Conservation (phyloP, 805 yeast genomes). For the Yamadazyma endophytica region DNA sequence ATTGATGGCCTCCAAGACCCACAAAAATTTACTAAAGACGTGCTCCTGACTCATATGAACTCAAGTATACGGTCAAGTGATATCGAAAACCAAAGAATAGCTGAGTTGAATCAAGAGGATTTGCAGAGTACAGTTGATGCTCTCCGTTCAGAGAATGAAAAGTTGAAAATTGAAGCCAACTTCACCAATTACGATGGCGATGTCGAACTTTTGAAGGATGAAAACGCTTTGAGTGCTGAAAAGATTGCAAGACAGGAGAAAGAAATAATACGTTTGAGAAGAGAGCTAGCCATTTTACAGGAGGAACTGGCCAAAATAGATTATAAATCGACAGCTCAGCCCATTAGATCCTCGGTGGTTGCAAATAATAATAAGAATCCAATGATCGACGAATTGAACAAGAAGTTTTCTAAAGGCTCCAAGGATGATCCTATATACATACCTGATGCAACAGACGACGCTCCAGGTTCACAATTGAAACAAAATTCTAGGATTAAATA, state of each 20-base stretch:
- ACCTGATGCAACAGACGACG: no score
- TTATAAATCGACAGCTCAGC: conserved; percentile 11
- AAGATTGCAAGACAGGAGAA: conserved; percentile 21
- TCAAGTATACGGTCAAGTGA: conserved; percentile 7
- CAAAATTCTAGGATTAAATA: no score
- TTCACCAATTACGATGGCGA: conserved; percentile 18
- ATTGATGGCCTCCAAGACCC: no score
- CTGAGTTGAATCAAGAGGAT: conserved; percentile 25
- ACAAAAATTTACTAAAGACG: no score
- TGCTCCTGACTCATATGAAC: conserved; percentile 1
- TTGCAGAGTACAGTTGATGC: conserved; percentile 12
- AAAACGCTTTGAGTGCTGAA: conserved; percentile 16
- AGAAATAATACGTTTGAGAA: conserved; percentile 20
- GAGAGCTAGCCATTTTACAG: conserved; percentile 18
- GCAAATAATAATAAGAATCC: conserved; percentile 6
- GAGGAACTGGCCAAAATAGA: conserved; percentile 8
- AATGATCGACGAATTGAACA: conserved; percentile 14
- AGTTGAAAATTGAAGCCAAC: conserved; percentile 18
- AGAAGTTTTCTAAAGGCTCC: conserved; percentile 6
- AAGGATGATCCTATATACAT: conserved; percentile 2
- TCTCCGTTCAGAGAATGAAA: conserved; percentile 16
- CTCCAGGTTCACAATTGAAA: no score
- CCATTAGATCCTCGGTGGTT: conserved; percentile 9
- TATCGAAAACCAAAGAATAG: conserved; percentile 30
- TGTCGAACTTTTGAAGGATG: conserved; percentile 19